Conservation (phyloP, 1,284 basidiomycete species). For the Neotropicomus parvogracilis region DNA sequence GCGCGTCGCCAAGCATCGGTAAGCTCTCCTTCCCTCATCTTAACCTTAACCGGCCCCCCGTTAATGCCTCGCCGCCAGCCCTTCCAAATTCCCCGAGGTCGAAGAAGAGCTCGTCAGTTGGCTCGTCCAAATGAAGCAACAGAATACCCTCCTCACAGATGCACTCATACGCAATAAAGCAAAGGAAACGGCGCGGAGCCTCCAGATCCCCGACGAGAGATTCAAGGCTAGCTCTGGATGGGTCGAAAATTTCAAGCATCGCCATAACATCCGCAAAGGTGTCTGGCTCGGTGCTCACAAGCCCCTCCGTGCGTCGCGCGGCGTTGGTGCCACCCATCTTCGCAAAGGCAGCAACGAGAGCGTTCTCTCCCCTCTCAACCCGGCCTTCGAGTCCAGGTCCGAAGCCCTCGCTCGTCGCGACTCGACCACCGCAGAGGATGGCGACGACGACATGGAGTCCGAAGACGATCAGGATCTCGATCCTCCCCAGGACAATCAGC, state of each 20-base stretch:
- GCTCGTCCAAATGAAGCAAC: constrained; percentile 52
- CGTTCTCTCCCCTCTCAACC: constrained; percentile 36
- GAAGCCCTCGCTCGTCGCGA: constrained; percentile 28
- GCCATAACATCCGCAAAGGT: constrained; percentile 68
- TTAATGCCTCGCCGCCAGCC: constrained; percentile 39
- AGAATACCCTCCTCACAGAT: constrained; percentile 62
- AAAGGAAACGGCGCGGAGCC: constrained; percentile 57
- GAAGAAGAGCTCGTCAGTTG: constrained; percentile 63
- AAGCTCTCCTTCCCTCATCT: constrained; percentile 15
- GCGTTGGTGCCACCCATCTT: constrained; percentile 34
- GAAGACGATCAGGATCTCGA: constrained; percentile 36
- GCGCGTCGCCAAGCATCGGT: constrained; percentile 66
- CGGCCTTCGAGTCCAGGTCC: constrained; percentile 34
- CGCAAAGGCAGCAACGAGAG: constrained; percentile 34
- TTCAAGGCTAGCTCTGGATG: constrained; percentile 91
- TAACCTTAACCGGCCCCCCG: constrained; percentile 1
- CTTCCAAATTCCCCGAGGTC: constrained; percentile 75
- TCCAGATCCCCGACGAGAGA: constrained; percentile 60
- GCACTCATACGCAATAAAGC: constrained; percentile 69
- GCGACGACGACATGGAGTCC: constrained; percentile 36
- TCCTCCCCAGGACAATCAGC: constrained; percentile 24
- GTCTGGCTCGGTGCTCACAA: constrained; percentile 48
- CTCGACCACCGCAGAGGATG: constrained; percentile 31
- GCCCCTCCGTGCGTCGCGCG: constrained; percentile 30
- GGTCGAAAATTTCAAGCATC: constrained; percentile 89